Conservation (phyloP, 371 early-diverging fungal species). For the Rhizopus stolonifer region DNA sequence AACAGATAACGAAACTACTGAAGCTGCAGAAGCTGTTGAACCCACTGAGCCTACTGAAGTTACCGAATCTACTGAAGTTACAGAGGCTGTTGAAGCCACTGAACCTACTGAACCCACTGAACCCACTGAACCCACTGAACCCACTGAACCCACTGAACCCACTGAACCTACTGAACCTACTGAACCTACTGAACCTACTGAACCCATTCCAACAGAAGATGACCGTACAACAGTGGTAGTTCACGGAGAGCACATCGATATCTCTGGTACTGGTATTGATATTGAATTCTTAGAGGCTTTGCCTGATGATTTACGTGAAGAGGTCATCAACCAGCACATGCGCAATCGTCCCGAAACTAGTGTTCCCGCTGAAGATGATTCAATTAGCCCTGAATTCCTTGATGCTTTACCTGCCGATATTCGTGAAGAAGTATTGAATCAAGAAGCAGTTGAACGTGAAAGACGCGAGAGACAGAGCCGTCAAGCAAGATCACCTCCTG, state of each 20-base stretch:
- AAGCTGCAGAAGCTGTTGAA: too few species aligned
- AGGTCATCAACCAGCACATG: constrained; percentile 78
- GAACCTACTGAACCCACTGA: too few species aligned
- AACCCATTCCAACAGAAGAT: constrained; percentile 15
- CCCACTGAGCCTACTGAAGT: too few species aligned
- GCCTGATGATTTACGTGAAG: constrained; percentile 92
- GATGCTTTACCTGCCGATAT: constrained; percentile 81
- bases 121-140: too few species aligned
- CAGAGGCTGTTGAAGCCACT: too few species aligned
- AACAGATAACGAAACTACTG: constrained; percentile 19
- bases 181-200: constrained; percentile 11
- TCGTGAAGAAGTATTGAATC: constrained; percentile 73
- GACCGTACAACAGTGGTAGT: constrained; percentile 43
- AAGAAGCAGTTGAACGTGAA: constrained; percentile 63
- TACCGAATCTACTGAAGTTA: too few species aligned
- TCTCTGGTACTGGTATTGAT: constrained; percentile 94
- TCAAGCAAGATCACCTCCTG: constrained; percentile 23
- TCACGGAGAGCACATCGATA: constrained; percentile 72
- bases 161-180: too few species aligned
- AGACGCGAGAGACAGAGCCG: constrained; percentile 47
- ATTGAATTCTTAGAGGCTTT: constrained; percentile 92
- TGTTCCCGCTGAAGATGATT: constrained; percentile 35
- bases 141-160: too few species aligned
- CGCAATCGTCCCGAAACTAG: constrained; percentile 30
- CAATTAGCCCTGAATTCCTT: constrained; percentile 75